Percentiles rank a stretch among this genome's conserved stretches.
Conservation (phyloP, 202 grass and related monocot genomes). For the Zizania palustris region DNA sequence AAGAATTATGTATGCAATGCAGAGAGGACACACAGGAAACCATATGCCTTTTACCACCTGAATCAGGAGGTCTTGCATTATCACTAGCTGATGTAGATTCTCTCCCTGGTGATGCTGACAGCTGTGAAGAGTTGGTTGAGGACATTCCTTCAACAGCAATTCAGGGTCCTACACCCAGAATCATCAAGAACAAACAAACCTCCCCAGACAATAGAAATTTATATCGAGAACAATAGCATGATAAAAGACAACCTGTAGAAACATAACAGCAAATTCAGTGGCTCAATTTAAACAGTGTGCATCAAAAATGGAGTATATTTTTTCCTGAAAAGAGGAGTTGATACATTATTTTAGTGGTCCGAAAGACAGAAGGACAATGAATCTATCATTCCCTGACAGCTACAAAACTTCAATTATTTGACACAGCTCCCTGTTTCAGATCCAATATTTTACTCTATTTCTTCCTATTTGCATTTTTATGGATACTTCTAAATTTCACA, state of each 20-base stretch:
- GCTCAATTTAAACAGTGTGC: neutral
- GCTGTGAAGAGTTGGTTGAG: conserved; percentile 60
- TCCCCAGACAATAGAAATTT: neutral
- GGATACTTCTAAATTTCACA: neutral
- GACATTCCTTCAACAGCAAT: conserved; percentile 70
- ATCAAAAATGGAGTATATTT: neutral
- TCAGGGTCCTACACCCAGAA: conserved; percentile 62
- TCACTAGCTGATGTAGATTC: conserved; percentile 56
- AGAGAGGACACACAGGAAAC: conserved; percentile 17
- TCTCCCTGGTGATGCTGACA: conserved; percentile 46
- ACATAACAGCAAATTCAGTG: conserved; percentile 3
- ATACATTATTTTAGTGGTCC: conserved; percentile 7
- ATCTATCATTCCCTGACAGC: neutral
- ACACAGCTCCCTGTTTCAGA: neutral
- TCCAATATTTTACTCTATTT: neutral
- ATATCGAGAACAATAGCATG: conserved; percentile 6
- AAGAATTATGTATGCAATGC: conserved; percentile 8
- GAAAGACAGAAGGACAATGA: conserved; percentile 3
- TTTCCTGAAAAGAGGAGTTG: neutral
- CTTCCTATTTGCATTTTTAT: conserved; percentile 6
- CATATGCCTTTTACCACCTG: conserved; percentile 55
- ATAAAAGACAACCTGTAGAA: neutral
- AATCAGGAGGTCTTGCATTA: conserved; percentile 60
- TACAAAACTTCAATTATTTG: conserved; percentile 22
- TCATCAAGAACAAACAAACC: conserved; percentile 5